Conservation (phyloP, 108 stramenopile species). For the Ochromonas danica region DNA sequence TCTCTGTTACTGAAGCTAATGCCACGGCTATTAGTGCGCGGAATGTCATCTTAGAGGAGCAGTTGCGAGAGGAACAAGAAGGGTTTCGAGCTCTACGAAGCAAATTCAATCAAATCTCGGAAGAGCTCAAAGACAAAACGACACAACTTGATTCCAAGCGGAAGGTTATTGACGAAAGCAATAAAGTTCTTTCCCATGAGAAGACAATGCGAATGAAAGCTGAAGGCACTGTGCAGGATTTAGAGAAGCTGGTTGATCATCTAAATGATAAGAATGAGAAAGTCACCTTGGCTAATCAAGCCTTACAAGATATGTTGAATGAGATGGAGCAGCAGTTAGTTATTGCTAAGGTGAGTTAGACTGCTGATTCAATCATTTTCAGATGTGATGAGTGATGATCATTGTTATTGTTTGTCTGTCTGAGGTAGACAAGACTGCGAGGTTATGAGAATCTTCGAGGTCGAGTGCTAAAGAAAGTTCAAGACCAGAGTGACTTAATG, state of each 20-base stretch:
- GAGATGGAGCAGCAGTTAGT: background rate
- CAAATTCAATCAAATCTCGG: background rate
- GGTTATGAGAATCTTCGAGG: no score
- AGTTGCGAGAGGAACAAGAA: background rate
- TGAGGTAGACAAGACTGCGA: no score
- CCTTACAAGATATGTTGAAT: background rate
- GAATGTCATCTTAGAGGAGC: background rate
- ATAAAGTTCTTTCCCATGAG: background rate
- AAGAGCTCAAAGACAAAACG: background rate
- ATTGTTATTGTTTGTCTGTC: no score
- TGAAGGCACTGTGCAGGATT: background rate
- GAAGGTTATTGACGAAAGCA: background rate
- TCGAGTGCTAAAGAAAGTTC: no score
- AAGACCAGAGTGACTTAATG: no score
- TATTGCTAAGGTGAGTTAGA: background rate
- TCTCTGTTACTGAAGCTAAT: conserved; percentile 1
- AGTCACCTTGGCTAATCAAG: background rate
- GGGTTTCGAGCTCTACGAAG: background rate
- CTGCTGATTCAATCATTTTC: no score
- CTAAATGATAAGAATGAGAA: no score
- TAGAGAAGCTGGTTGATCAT: background rate
- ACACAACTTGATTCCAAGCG: background rate
- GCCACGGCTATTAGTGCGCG: background rate
- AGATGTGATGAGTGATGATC: no score
- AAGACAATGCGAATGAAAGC: background rate